phyloP scores from a whole-genome alignment of 1,284 basidiomycete species.

The Ustilago cynodontis region DNA sequence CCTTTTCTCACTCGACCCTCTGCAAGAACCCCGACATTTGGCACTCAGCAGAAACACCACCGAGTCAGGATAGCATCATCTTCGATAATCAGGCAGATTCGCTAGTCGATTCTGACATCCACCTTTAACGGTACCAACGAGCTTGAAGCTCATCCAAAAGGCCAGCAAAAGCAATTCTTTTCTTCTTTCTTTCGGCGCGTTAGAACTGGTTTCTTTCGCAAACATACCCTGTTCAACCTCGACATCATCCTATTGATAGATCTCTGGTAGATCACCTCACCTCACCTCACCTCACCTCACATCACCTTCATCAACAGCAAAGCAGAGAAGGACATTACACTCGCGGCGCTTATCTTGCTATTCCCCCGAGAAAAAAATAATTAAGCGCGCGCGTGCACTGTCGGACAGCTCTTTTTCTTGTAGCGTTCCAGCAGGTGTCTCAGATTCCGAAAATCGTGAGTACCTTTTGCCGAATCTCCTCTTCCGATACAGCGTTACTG shows the following conservation, averaged over 20 bases:
- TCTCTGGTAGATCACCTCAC: constrained; percentile 24
- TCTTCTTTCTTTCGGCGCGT: background rate
- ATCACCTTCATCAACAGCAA: background rate
- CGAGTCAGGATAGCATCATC: background rate
- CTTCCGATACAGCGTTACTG: too few relatives aligned
- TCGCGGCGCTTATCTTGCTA: too few relatives aligned
- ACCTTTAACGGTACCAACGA: background rate
- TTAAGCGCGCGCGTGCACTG: constrained; percentile 18
- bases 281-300: background rate
- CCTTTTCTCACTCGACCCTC: background rate
- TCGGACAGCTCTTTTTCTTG: constrained; percentile 19
- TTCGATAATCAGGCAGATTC: background rate
- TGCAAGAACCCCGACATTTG: constrained; percentile 1
- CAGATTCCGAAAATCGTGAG: constrained; percentile 22
- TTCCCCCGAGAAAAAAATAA: background rate
- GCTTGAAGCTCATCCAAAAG: constrained; percentile 1
- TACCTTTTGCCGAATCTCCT: constrained; percentile 3
- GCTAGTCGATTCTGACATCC: constrained; percentile 3
- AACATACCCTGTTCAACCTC: background rate
- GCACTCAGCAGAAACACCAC: background rate
- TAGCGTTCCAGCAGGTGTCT: constrained; percentile 35
- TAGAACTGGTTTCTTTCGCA: constrained; percentile 30
- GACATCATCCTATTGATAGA: background rate
- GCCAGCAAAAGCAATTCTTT: constrained; percentile 11
- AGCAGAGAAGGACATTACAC: too few relatives aligned